Conservation (phyloP, 352 stramenopile genomes). For the Globisporangium middletonii region DNA sequence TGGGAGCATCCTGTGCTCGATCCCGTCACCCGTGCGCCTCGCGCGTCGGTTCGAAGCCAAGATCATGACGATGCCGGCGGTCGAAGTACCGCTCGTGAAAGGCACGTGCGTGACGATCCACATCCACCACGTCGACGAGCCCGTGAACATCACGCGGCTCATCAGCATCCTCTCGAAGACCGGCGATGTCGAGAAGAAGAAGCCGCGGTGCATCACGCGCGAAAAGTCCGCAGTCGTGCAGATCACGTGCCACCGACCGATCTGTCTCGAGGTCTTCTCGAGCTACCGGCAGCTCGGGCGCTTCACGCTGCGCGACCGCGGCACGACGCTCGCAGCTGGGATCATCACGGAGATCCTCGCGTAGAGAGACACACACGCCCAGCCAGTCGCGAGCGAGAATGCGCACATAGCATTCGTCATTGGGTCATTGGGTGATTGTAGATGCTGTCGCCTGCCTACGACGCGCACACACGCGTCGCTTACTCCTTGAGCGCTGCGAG, state of each 20-base stretch:
- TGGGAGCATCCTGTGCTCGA: constrained; percentile 80
- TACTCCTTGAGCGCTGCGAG: constrained; percentile 77
- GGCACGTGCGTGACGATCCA: constrained; percentile 80
- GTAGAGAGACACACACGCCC: constrained; percentile 17
- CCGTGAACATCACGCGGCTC: constrained; percentile 72
- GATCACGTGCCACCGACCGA: constrained; percentile 66
- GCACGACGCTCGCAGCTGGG: constrained; percentile 75
- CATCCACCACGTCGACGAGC: constrained; percentile 85
- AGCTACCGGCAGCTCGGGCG: constrained; percentile 73
- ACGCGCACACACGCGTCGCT: neutral
- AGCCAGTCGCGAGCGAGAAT: neutral
- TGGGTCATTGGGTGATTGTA: neutral
- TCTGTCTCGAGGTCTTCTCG: constrained; percentile 81
- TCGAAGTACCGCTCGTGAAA: constrained; percentile 84
- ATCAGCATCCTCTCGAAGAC: constrained; percentile 69
- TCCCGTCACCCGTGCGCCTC: constrained; percentile 66
- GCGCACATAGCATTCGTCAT: too few species aligned
- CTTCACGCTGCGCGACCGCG: constrained; percentile 80
- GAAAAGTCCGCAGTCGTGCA: constrained; percentile 81
- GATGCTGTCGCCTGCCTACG: too few species aligned
- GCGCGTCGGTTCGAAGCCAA: constrained; percentile 80
- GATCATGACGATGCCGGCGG: constrained; percentile 86
- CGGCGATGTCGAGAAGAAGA: constrained; percentile 76
- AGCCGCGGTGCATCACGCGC: constrained; percentile 81
- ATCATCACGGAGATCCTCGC: constrained; percentile 80